Base-by-base conservation (phyloP, 2,329 filamentous ascomycete species). In the Knufia petricola region DNA sequence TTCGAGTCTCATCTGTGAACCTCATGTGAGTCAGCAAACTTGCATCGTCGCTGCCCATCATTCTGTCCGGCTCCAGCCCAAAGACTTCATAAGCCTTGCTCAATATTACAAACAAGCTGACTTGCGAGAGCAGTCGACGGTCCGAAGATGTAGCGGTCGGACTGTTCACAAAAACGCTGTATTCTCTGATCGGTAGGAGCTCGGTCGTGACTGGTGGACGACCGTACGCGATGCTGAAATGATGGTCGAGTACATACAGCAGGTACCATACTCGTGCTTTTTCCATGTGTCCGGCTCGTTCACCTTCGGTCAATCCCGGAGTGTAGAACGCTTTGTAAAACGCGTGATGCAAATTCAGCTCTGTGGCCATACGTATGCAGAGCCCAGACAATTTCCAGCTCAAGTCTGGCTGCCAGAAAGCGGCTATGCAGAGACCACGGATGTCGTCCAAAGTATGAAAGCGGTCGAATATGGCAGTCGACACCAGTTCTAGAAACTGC, bases 161-260 rank as follows among this genome's bases (percentile, higher is more conserved):
- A 0, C 71, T 69, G 30, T 72, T 67, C n/a, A 79, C 61, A 38
- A 81, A 76, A 1, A 68, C 66, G 45, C 80, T 75, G 65, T 76
- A 76, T 3, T 76, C 76, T 43, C 76, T 72, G 32, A 81, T 76
- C 0, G 75, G 72, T 12, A 68, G 63, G 47, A 81, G 76, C 45
- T 81, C 77, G 23, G 75, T 73, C 0, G 80, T 74, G 7, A 79
- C 73, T 0, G 76, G 73, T 1, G 76, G 75, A 2, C 79, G 68
- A 1, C 77, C 76, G 47, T 82, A 81, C 0, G 79, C 64, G 19
- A 79, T 81, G 15, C 76, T 78, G 23, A 82, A 76, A 59, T 83
- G 79, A 52, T 81, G 79, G 56, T 83, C 79, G 57, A 78, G 82
- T 1, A 81, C 77, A 56, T 82, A 83, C 0, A 81, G 63, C 28